These are phyloP conservation scores for Stachybotrys elegans DNA, from an alignment of 2,329 filamentous ascomycete genomes.

Conservation along the genomic window DNA sequence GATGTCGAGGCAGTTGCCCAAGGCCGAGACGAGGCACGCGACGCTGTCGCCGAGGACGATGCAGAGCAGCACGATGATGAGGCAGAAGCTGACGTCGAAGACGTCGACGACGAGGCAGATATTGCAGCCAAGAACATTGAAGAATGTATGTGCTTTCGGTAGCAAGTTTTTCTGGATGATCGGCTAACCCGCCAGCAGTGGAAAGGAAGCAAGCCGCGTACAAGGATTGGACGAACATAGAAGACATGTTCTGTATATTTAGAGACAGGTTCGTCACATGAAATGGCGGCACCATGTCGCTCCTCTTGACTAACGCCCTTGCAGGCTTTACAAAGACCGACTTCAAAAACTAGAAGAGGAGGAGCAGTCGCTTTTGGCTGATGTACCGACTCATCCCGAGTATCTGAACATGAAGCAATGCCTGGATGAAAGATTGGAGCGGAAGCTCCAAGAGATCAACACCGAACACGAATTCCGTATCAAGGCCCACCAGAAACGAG, in stretches of 20 bases:
- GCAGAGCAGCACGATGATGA: slow-evolving; percentile 47
- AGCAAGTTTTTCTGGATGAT: slow-evolving; percentile 5
- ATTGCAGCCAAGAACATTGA: slow-evolving; percentile 57
- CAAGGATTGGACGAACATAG: slow-evolving; percentile 73
- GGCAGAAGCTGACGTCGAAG: slow-evolving; percentile 49
- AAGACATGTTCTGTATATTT: slow-evolving; percentile 83
- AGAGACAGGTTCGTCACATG: slow-evolving; percentile 60
- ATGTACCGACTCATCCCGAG: slow-evolving; percentile 76
- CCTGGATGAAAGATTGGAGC: slow-evolving; percentile 74
- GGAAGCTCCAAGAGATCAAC: slow-evolving; percentile 72
- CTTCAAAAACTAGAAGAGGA: slow-evolving; percentile 73
- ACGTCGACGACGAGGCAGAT: slow-evolving; percentile 50
- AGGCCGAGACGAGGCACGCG: slow-evolving; percentile 24
- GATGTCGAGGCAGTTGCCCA: slow-evolving; percentile 28
- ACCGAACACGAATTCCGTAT: slow-evolving; percentile 69
- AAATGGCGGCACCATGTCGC: too few relatives aligned
- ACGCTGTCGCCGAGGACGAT: slow-evolving; percentile 34
- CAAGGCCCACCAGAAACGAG: slow-evolving; percentile 66
- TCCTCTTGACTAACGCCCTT: too few relatives aligned
- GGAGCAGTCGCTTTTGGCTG: slow-evolving; percentile 55
- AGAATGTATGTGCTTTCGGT: slow-evolving; percentile 56
- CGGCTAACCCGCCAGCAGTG: slow-evolving; percentile 42
- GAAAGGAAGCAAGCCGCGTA: slow-evolving; percentile 75
- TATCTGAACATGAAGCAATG: slow-evolving; percentile 86
- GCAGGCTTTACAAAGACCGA: slow-evolving; percentile 81